Evolutionary conservation across 108 stramenopile genomes (phyloP), one percentile per base, ranked within the genome.

Genomic region (Cafeteria roenbergensis): DNA sequence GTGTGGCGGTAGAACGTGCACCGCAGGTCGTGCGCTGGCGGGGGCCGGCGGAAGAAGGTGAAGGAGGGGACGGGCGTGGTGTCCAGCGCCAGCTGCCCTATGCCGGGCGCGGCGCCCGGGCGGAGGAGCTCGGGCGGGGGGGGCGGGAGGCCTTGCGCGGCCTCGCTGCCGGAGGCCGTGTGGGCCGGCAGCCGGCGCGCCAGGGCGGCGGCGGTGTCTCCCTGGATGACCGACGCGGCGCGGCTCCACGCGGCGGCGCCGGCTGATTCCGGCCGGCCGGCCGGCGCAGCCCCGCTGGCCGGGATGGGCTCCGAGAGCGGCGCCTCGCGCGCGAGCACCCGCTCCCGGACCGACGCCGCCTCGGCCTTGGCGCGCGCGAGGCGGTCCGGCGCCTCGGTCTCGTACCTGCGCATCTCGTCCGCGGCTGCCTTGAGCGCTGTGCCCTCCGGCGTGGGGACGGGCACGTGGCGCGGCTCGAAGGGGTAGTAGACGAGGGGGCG

Each of bases 401-500:
- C 75, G 4, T 28, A 6, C 14, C 68, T 24, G 65, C 57, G n/a
- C 1, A 36, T 1, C 61, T 80, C 73, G 34, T 35, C 62, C 17
- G 57, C 48, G 27, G 53, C 34, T 21, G 34, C 35, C 6, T 63
- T 34, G 29, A 51, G 42, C 17, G 72, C 79, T 53, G 42, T 21
- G 57, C 67, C 60, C 63, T 72, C 27, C 50, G 71, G 38, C 57
- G 69, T 67, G 36, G 83, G 72, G 64, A 83, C 64, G 30, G 82
- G 75, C 57, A 83, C 53, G 29, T 50, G 67, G 25, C 48, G 73
- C 14, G 78, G 72, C 42, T 72, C 55, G 9, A 72, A 66, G 25
- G 78, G 60, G 37, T 70, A 58, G 68, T 83, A 85, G 33, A 65
- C 66, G 26, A 62, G 71, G 17, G 80, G 78, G 57, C 75, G 66